Evolutionary conservation across 164 flowering plant species (phyloP), one percentile per base, ranked within the genome.

Genomic region (Stephania yunnanensis): DNA sequence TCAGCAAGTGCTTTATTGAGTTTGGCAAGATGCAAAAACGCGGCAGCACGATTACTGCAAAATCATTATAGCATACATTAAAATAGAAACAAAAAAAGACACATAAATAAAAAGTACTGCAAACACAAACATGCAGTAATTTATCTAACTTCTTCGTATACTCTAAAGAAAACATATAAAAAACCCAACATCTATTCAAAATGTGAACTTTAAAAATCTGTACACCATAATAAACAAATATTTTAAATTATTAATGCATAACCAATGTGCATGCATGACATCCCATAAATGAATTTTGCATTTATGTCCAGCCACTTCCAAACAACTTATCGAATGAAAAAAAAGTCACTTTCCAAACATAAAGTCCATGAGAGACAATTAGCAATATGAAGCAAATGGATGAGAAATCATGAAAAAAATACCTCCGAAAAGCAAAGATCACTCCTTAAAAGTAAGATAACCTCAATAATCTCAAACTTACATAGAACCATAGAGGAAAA

Each of bases 21-120:
- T 83, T 95, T 95, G 46, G 87, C 92, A 75, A 95, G 73, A 73
- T 93, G 82, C 75, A 95, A 76, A 87, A 95, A 95, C 55, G 99
- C 99, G 25, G 99, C 99, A 80, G 99, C 97, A 55, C 97, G 98
- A 75, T 95, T 95, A 84, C 99, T 93, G 88, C 50, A 46, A 76
- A 19, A 19, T 15, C 1, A 20, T 7, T n/a, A 63, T 17, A 63
- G 10, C 10, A 19, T 67, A 15, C 53, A 65, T 46, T 44, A 63
- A 64, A 25, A 58, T 11, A 45, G 46, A n/a, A 19, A 63, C 7
- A 25, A 25, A 25, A 25, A 25, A 25, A 25, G 25, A 25, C 25
- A 25, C 25, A 25, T 25, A 25, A 25, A 53, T 69, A 17, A 63
- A 68, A 25, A n/a, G 50, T 19, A 42, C 22, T 22, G 13, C 44